These are phyloP conservation scores for Phytophthora melonis DNA, from an alignment of 352 stramenopile species.

Conservation along the genomic window DNA sequence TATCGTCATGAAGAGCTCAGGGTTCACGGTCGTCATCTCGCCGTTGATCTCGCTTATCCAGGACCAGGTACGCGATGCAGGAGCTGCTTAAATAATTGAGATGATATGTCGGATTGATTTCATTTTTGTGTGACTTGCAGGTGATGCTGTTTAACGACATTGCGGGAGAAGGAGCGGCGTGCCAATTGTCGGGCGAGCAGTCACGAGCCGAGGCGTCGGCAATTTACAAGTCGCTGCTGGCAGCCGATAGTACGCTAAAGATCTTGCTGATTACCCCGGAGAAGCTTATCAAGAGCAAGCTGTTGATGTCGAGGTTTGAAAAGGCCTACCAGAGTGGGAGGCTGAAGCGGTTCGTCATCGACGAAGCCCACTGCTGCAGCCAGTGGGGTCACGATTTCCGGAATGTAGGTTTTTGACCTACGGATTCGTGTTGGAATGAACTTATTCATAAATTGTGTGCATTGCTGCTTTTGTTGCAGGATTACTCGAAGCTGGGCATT, in stretches of 20 bases:
- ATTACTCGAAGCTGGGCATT: slow-evolving; percentile 94
- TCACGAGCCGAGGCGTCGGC: slow-evolving; percentile 56
- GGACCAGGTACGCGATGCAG: slow-evolving; percentile 80
- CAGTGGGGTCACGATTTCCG: slow-evolving; percentile 90
- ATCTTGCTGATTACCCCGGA: slow-evolving; percentile 94
- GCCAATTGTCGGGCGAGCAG: slow-evolving; percentile 65
- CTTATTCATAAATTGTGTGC: neutral
- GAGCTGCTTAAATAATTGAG: neutral
- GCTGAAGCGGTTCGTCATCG: slow-evolving; percentile 94
- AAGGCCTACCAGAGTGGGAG: slow-evolving; percentile 82
- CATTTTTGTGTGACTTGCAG: slow-evolving; percentile 11
- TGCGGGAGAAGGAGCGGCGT: slow-evolving; percentile 58
- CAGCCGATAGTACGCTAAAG: slow-evolving; percentile 61
- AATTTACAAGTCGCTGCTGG: slow-evolving; percentile 88
- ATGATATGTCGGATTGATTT: neutral
- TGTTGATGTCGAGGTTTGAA: slow-evolving; percentile 92
- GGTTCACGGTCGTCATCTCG: slow-evolving; percentile 93
- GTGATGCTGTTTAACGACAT: slow-evolving; percentile 84
- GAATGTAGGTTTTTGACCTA: slow-evolving; percentile 42
- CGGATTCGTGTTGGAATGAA: neutral
- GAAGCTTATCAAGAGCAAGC: slow-evolving; percentile 91
- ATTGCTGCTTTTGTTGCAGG: slow-evolving; percentile 34
- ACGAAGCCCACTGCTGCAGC: slow-evolving; percentile 90
- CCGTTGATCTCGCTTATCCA: slow-evolving; percentile 94
- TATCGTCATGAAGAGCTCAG: slow-evolving; percentile 16